Conservation (phyloP, 768 basidiomycete species). For the Amanita subjunquillea region DNA sequence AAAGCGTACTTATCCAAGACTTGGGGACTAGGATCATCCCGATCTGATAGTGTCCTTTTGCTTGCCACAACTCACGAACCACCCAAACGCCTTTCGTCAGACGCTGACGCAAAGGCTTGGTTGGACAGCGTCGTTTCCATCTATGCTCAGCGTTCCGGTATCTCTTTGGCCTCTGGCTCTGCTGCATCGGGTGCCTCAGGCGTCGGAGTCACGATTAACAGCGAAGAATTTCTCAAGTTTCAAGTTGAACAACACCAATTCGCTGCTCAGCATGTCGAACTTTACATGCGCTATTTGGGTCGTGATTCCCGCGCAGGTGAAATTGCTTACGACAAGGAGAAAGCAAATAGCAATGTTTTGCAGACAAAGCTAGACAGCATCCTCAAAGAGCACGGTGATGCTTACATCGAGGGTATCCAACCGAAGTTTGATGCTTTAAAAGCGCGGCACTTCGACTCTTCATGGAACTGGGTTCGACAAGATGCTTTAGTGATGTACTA, state of each 20-base stretch:
- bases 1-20: constrained; percentile 83
- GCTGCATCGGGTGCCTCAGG: constrained; percentile 51
- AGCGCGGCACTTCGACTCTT: constrained; percentile 96
- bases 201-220: constrained; percentile 86
- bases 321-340: constrained; percentile 80
- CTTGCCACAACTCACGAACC: constrained; percentile 91
- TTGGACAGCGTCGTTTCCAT: constrained; percentile 73
- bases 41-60: constrained; percentile 84
- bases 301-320: constrained; percentile 91
- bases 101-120: constrained; percentile 90
- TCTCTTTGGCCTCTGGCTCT: constrained; percentile 65
- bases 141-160: constrained; percentile 86
- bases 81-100: constrained; percentile 83
- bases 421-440: constrained; percentile 93
- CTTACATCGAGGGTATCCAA: constrained; percentile 90
- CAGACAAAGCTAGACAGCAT: constrained; percentile 87
- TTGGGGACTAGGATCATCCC: constrained; percentile 91
- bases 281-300: constrained; percentile 94
- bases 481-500: constrained; percentile 96
- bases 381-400: constrained; percentile 84
- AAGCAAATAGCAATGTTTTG: constrained; percentile 56
- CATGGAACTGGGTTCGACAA: constrained; percentile 99
- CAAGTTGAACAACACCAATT: constrained; percentile 89
- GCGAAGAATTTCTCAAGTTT: constrained; percentile 97
- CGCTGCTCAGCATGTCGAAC: constrained; percentile 85